Conservation (phyloP, 2,329 filamentous ascomycete genomes). For the Pseudogymnoascus sp. region DNA sequence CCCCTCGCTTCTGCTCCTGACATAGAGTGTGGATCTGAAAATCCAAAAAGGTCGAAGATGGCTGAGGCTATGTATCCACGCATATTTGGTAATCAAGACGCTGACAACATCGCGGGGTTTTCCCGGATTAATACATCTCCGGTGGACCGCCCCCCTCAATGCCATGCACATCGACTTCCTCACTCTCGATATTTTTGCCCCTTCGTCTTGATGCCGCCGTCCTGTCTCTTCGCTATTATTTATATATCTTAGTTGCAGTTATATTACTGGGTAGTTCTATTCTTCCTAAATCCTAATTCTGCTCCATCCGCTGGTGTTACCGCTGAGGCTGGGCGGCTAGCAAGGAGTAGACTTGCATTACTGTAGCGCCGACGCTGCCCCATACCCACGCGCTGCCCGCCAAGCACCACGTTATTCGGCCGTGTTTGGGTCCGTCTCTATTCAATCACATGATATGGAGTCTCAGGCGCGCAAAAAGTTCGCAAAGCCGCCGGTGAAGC, state of each 20-base stretch:
- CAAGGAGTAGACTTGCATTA: not conserved
- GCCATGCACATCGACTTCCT: not conserved
- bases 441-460: not conserved
- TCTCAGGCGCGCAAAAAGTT: constrained; percentile 21
- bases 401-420: not conserved
- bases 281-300: not conserved
- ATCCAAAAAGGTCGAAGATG: constrained; percentile 23
- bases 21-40: not conserved
- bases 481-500: constrained; percentile 39
- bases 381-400: not conserved
- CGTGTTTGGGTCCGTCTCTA: not conserved
- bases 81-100: not conserved
- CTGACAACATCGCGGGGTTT: not conserved
- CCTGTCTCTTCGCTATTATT: not conserved
- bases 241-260: not conserved
- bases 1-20: not conserved
- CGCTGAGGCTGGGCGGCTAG: not conserved
- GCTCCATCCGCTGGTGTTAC: not conserved
- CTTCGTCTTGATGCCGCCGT: not conserved
- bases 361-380: not conserved
- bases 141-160: not conserved
- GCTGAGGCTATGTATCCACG: not conserved
- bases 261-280: not conserved
- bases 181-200: not conserved
- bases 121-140: not conserved